Evolutionary conservation across 371 early-diverging fungal species (phyloP).

Genomic region (Apophysomyces ossiformis): DNA sequence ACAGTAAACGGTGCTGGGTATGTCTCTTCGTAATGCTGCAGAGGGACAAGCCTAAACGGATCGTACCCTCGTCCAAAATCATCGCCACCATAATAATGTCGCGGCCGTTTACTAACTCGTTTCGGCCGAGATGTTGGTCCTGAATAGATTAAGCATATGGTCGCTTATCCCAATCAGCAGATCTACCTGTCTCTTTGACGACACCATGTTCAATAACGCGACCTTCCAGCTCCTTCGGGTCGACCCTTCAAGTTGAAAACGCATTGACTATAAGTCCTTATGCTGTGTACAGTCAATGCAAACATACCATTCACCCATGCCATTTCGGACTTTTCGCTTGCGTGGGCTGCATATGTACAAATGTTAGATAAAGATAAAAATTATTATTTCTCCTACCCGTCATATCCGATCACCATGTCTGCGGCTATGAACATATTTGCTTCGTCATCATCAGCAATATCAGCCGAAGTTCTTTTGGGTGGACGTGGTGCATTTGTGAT

Average conservation of each 20-base stretch:
- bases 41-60: slow-evolving; percentile 71
- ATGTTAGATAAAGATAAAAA: background rate
- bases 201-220: slow-evolving; percentile 64
- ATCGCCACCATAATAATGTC: slow-evolving; percentile 41
- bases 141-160: slow-evolving; percentile 18
- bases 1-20: slow-evolving; percentile 67
- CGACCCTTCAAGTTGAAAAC: slow-evolving; percentile 53
- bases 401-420: slow-evolving; percentile 44
- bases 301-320: slow-evolving; percentile 67
- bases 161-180: background rate
- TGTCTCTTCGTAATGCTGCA: slow-evolving; percentile 54
- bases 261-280: background rate
- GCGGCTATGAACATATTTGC: slow-evolving; percentile 26
- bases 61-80: slow-evolving; percentile 60
- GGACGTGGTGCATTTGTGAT: slow-evolving; percentile 43
- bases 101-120: slow-evolving; percentile 34
- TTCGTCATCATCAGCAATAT: slow-evolving; percentile 15
- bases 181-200: slow-evolving; percentile 3
- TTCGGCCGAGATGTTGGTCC: slow-evolving; percentile 37
- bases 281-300: background rate
- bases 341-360: slow-evolving; percentile 36
- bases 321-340: slow-evolving; percentile 68
- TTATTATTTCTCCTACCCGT: slow-evolving; percentile 33
- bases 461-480: slow-evolving; percentile 27
- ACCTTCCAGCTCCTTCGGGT: slow-evolving; percentile 67